Percentiles rank a stretch among this genome's conserved stretches.
phyloP scores from a whole-genome alignment of 1,284 basidiomycete genomes.

The Omphalotus olearius region DNA sequence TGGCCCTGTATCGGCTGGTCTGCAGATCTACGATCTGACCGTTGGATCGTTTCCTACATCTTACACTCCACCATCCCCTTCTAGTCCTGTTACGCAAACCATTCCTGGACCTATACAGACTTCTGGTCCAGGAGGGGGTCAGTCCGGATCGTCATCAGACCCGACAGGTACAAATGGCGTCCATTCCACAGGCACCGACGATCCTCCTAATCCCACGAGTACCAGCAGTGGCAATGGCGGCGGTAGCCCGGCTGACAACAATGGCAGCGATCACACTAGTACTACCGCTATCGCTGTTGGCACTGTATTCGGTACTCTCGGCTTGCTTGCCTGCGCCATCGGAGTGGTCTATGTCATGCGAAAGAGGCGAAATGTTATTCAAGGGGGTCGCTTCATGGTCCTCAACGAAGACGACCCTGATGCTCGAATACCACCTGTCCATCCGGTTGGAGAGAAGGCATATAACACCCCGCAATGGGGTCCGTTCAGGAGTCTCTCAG shows the following conservation, averaged over 20 bases:
- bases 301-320: constrained; percentile 50
- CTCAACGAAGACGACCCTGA: constrained; percentile 30
- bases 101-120: constrained; percentile 23
- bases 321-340: constrained; percentile 38
- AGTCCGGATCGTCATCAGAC: constrained; percentile 16
- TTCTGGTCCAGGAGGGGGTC: constrained; percentile 12
- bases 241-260: constrained; percentile 16
- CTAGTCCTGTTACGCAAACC: constrained; percentile 22
- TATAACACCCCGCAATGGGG: constrained; percentile 12
- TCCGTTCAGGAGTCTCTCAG: constrained; percentile 12
- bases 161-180: constrained; percentile 1
- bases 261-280: constrained; percentile 22
- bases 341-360: constrained; percentile 39
- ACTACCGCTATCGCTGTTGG: constrained; percentile 53
- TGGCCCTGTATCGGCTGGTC: constrained; percentile 43
- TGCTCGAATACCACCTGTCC: constrained; percentile 12
- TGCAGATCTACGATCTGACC: constrained; percentile 52
- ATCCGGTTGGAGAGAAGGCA: constrained; percentile 12
- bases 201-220: constrained; percentile 1
- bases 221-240: constrained; percentile 15
- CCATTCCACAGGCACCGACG: neutral
- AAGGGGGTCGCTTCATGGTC: constrained; percentile 37
- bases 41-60: constrained; percentile 18
- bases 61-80: constrained; percentile 27
- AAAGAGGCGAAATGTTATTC: constrained; percentile 25